phyloP scores from a whole-genome alignment of 1,139 yeast genomes.

The Arxiozyma slooffiae region DNA sequence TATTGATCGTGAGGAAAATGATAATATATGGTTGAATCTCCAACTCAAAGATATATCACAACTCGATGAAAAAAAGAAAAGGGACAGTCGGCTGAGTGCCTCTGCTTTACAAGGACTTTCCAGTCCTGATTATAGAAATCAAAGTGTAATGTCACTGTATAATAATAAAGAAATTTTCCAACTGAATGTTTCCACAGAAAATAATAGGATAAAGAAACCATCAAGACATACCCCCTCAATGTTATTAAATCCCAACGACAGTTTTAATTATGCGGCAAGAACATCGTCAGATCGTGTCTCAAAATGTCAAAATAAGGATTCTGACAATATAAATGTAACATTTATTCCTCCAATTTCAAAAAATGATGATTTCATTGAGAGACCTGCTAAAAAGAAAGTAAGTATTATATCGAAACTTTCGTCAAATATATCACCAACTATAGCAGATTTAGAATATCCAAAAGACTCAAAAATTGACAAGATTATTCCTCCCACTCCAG shows the following conservation, averaged over 20 bases:
- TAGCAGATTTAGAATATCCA: conserved; percentile 31
- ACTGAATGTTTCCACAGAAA: conserved; percentile 15
- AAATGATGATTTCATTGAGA: background rate
- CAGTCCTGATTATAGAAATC: conserved; percentile 27
- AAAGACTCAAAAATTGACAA: conserved; percentile 36
- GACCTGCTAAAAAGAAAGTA: conserved; percentile 5
- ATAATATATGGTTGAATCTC: conserved; percentile 19
- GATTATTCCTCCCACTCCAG: conserved; percentile 59
- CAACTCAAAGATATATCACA: conserved; percentile 20
- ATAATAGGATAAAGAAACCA: conserved; percentile 1
- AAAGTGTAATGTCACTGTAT: conserved; percentile 25
- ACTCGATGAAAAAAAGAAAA: conserved; percentile 12
- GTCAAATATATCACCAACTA: conserved; percentile 25
- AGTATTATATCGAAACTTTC: conserved; percentile 17
- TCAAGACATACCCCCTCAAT: conserved; percentile 25
- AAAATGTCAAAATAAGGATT: conserved; percentile 1
- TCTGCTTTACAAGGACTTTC: conserved; percentile 26
- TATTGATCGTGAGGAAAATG: conserved; percentile 13
- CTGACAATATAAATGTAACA: background rate
- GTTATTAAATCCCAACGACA: conserved; percentile 28
- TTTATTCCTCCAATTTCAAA: background rate
- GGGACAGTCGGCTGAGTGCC: conserved; percentile 23
- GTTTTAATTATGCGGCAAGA: conserved; percentile 12
- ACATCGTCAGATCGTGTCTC: background rate
- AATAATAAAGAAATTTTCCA: conserved; percentile 12